Percentiles rank a stretch among this genome's conserved stretches.
These are phyloP conservation scores for Sonneratia caseolaris DNA, from an alignment of 345 rosid species.

Conservation along the genomic window DNA sequence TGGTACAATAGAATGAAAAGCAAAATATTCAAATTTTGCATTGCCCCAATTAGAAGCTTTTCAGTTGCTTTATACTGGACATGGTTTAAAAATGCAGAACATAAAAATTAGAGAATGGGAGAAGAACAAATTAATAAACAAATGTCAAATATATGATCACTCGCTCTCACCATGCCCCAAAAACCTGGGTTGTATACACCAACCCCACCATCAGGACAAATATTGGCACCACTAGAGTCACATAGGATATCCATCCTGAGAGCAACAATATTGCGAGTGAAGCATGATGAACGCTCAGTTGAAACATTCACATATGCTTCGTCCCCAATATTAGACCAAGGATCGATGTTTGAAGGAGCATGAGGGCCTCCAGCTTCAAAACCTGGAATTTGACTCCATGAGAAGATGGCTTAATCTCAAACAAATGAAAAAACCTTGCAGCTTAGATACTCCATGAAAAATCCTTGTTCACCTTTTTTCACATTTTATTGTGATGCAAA, in stretches of 20 bases:
- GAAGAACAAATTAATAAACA: conserved; percentile 1
- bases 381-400: conserved; percentile 29
- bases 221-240: conserved; percentile 33
- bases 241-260: conserved; percentile 84
- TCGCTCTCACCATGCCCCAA: conserved; percentile 89
- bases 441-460: neutral
- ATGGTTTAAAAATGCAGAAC: neutral
- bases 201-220: conserved; percentile 76
- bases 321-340: conserved; percentile 82
- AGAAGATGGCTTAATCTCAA: neutral
- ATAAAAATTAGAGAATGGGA: neutral
- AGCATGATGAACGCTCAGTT: conserved; percentile 85
- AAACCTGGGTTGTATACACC: conserved; percentile 92
- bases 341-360: conserved; percentile 74
- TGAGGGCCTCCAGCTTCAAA: conserved; percentile 97
- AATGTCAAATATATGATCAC: too few relatives aligned
- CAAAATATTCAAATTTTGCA: too few relatives aligned
- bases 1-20: too few relatives aligned
- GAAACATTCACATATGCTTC: conserved; percentile 50
- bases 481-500: neutral
- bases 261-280: conserved; percentile 80
- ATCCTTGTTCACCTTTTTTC: too few relatives aligned
- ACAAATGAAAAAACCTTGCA: neutral
- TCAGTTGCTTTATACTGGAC: too few relatives aligned
- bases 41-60: too few relatives aligned